These are phyloP conservation scores for Flaveria ramosissima DNA, from an alignment of 129 eudicot genomes.

Conservation along the genomic window DNA sequence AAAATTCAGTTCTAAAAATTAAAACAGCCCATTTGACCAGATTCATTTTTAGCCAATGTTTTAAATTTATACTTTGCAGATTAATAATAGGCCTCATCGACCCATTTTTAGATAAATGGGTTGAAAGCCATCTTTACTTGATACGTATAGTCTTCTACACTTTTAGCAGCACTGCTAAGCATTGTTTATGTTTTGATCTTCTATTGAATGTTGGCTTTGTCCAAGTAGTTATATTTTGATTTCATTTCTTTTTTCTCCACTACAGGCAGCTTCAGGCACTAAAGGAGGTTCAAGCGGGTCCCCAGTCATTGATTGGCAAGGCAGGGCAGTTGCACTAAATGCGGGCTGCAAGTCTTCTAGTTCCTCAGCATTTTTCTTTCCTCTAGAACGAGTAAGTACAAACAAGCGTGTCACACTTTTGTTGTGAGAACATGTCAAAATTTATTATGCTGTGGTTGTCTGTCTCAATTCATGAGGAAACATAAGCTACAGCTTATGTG, in stretches of 20 bases:
- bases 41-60: conserved; percentile 2
- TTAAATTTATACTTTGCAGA: neutral
- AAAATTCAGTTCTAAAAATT: neutral
- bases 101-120: neutral
- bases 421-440: neutral
- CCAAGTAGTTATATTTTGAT: conserved; percentile 14
- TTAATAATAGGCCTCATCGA: neutral
- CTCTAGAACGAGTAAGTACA: conserved; percentile 77
- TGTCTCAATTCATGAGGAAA: neutral
- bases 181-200: neutral
- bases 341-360: conserved; percentile 94
- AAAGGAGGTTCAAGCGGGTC: conserved; percentile 99
- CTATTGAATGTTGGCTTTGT: conserved; percentile 3
- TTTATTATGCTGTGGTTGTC: neutral
- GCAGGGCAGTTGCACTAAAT: conserved; percentile 94
- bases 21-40: neutral
- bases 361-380: conserved; percentile 96
- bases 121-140: neutral
- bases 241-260: neutral
- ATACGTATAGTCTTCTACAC: neutral
- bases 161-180: conserved; percentile 10
- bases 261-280: conserved; percentile 98
- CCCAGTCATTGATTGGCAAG: conserved; percentile 97
- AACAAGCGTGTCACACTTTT: neutral
- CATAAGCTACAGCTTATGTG: neutral